Percentiles rank a stretch among this genome's conserved stretches.
Conservation (phyloP, 2,329 filamentous ascomycete genomes). For the Lachnellula subtilissima region DNA sequence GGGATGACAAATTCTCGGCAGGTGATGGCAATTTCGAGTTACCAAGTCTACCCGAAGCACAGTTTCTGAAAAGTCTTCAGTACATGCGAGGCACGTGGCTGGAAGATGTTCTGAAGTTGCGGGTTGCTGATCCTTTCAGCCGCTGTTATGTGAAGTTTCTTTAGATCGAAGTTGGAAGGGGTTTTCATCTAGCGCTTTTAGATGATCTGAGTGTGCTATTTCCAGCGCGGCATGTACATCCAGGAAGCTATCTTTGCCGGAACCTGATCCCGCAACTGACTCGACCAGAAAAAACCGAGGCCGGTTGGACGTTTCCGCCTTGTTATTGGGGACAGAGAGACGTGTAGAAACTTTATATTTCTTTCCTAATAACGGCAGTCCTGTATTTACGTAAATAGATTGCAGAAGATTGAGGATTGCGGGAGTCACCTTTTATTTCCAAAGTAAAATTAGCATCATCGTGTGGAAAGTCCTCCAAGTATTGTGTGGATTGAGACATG, state of each 20-base stretch:
- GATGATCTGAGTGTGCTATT: not conserved
- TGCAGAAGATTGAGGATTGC: too few species aligned
- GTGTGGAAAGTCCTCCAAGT: not conserved
- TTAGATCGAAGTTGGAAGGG: not conserved
- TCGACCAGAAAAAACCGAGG: too few species aligned
- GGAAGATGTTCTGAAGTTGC: not conserved
- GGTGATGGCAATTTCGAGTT: conserved; percentile 6
- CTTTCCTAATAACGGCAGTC: not conserved
- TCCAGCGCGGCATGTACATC: not conserved
- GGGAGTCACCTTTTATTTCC: too few species aligned
- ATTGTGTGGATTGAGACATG: not conserved
- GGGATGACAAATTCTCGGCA: conserved; percentile 7
- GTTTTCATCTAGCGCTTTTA: not conserved
- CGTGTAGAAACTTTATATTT: not conserved
- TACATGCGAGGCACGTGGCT: conserved; percentile 11
- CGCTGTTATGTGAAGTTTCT: too few species aligned
- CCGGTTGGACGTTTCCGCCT: not conserved
- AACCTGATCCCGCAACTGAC: too few species aligned
- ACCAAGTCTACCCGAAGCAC: conserved; percentile 2
- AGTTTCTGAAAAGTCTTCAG: conserved; percentile 7
- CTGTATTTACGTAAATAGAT: not conserved
- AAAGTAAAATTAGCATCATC: too few species aligned
- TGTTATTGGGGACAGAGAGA: not conserved
- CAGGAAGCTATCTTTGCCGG: too few species aligned
- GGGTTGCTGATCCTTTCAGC: too few species aligned